A percentile compares a stretch with the other conserved stretches of the same genome.
Evolutionary conservation across 345 rosid species (phyloP).

Genomic region (Geranium brycei): DNA sequence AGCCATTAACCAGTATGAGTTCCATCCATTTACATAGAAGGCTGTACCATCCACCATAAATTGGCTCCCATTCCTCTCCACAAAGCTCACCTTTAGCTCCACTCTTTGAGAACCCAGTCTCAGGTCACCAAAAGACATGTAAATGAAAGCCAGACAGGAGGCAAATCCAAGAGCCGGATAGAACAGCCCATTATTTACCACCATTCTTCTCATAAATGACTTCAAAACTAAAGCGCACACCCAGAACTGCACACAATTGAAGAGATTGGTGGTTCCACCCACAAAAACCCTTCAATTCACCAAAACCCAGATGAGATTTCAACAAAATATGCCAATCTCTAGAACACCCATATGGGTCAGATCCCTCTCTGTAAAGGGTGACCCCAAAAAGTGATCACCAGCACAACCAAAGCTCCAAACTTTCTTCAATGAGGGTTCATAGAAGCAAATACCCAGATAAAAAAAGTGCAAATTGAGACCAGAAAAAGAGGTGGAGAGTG

Average conservation of each 20-base stretch:
- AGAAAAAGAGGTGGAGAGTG: background rate
- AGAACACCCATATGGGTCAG: background rate
- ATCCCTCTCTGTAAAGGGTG: background rate
- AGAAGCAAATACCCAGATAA: background rate
- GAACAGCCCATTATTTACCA: constrained; percentile 44
- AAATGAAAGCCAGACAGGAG: constrained; percentile 59
- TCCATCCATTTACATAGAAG: constrained; percentile 78
- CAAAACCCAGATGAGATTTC: constrained; percentile 1
- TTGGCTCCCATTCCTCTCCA: constrained; percentile 59
- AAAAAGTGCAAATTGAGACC: background rate
- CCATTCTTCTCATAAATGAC: constrained; percentile 22
- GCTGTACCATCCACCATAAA: constrained; percentile 56
- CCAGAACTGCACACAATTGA: constrained; percentile 8
- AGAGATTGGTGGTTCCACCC: background rate
- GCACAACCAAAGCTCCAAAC: background rate
- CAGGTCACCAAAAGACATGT: constrained; percentile 71
- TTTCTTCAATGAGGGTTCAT: background rate
- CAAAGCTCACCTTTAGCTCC: constrained; percentile 39
- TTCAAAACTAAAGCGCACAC: constrained; percentile 5
- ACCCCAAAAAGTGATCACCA: background rate
- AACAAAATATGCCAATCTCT: background rate
- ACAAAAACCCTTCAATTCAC: background rate
- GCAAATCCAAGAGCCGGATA: constrained; percentile 72
- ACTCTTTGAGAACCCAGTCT: constrained; percentile 18
- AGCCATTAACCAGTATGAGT: constrained; percentile 91